Percentiles rank a stretch among this genome's conserved stretches.
Conservation (phyloP, 1,284 basidiomycete genomes). For the Apiotrichum gamsii region DNA sequence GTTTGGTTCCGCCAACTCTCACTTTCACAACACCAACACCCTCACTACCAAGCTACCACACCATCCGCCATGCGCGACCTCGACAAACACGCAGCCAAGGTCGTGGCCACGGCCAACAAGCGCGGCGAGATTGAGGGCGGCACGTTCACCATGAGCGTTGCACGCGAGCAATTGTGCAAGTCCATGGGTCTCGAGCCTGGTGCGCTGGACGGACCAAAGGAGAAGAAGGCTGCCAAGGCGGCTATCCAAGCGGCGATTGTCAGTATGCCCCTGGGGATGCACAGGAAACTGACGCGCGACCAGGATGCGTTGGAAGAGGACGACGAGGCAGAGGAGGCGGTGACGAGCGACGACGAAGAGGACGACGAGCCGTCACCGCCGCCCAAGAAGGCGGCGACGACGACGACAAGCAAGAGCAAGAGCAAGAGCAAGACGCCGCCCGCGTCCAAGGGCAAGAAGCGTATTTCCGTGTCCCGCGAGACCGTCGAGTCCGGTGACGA, state of each 20-base stretch:
- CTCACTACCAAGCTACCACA: background rate
- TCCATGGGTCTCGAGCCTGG: constrained; percentile 23
- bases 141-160: constrained; percentile 29
- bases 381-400: background rate
- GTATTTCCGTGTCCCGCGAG: too few relatives aligned
- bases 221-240: constrained; percentile 42
- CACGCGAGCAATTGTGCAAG: constrained; percentile 20
- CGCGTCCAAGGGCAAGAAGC: background rate
- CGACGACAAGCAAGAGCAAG: background rate
- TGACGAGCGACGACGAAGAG: background rate
- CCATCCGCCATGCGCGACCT: too few relatives aligned
- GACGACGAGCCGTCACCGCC: background rate
- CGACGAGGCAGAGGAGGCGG: background rate
- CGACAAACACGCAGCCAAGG: constrained; percentile 1
- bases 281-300: too few relatives aligned
- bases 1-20: constrained; percentile 10
- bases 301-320: constrained; percentile 6
- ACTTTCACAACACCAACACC: background rate
- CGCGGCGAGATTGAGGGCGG: constrained; percentile 26
- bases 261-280: too few relatives aligned
- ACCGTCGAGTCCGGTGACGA: constrained; percentile 1
- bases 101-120: constrained; percentile 21
- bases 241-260: constrained; percentile 41
- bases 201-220: constrained; percentile 16
- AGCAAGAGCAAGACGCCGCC: constrained; percentile 1